Evolutionary conservation across 768 basidiomycete species (phyloP), one percentile per base, ranked within the genome.

Genomic region (Leccinum broughii): DNA sequence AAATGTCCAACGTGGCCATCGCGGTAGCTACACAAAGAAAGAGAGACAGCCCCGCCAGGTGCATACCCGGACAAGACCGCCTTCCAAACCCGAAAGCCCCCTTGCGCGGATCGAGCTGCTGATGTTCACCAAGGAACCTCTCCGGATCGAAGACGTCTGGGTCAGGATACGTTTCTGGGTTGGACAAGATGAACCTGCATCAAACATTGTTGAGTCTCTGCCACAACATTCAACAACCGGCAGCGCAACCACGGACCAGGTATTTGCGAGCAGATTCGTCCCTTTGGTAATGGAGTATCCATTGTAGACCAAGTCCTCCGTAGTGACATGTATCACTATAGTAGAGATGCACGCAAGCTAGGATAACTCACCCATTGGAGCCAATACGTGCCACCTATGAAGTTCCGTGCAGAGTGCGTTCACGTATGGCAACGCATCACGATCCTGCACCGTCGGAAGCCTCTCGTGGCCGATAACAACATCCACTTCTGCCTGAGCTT

Each of bases 201-300:
- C 9, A 50, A 30, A 28, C 3, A 32, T 32, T 2, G 4, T 53
- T 14, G 32, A 24, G 14, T 37, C 0, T 39, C 10, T 34, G 7
- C 24, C 22, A 3, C 5, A n/a, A n/a, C 3, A n/a, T 2, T 7
- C 8, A 11, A 41, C 11, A 14, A 14, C n/a, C 26, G 34, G 34
- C 11, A 6, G 1, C 3, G 14, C 14, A 2, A 2, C 2, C 49
- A 64, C 60, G 1, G 3, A 69, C 69, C 62, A 64, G 28, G 51
- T 20, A 6, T 63, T 69, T 10, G 22, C 22, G 6, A 24, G 3
- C 2, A 62, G 32, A 13, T 41, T 8, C 0, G 59, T 44, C 24
- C 68, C 71, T 15, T 67, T 65, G 1, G 66, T 63, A 3, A 73
- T 72, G 0, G 63, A 10, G 30, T 64, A 20, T 24, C 13, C 13